These are phyloP conservation scores for Cadophora sp. DNA, from an alignment of 2,329 filamentous ascomycete species.

Conservation along the genomic window DNA sequence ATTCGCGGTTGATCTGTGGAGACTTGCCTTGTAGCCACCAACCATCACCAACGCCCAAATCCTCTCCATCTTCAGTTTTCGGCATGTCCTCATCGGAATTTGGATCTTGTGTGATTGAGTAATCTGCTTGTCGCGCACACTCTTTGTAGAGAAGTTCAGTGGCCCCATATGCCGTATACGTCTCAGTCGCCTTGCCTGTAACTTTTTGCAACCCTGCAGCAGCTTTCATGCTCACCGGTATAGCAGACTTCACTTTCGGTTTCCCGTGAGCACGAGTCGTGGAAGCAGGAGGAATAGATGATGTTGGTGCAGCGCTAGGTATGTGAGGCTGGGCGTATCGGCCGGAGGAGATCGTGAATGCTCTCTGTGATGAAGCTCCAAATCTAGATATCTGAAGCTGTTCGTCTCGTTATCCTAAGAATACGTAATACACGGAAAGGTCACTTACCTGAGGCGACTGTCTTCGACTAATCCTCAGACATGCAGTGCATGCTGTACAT, in stretches of 20 bases:
- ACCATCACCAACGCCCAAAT: constrained; percentile 75
- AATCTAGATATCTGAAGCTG: background rate
- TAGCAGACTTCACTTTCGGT: constrained; percentile 11
- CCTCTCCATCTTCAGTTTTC: constrained; percentile 78
- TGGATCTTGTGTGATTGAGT: constrained; percentile 35
- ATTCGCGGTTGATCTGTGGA: background rate
- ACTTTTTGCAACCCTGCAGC: constrained; percentile 26
- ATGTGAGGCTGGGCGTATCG: constrained; percentile 37
- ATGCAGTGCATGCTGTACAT: constrained; percentile 40
- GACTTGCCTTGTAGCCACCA: constrained; percentile 85
- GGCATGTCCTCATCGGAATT: constrained; percentile 67
- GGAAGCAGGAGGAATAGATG: constrained; percentile 33
- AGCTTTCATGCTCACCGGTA: constrained; percentile 25
- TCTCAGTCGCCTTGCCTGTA: constrained; percentile 54
- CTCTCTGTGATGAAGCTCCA: constrained; percentile 18
- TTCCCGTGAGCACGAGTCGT: constrained; percentile 24
- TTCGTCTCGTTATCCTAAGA: background rate
- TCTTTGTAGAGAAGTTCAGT: constrained; percentile 69
- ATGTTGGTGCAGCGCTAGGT: constrained; percentile 30
- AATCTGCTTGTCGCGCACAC: constrained; percentile 39
- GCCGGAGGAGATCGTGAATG: constrained; percentile 36
- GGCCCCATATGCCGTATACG: constrained; percentile 80
- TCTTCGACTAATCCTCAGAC: constrained; percentile 39
- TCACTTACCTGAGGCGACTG: constrained; percentile 19
- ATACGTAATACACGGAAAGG: background rate